Evolutionary conservation across 2,329 filamentous ascomycete genomes (phyloP).

Genomic region (Phyllosticta paracitricarpa): DNA sequence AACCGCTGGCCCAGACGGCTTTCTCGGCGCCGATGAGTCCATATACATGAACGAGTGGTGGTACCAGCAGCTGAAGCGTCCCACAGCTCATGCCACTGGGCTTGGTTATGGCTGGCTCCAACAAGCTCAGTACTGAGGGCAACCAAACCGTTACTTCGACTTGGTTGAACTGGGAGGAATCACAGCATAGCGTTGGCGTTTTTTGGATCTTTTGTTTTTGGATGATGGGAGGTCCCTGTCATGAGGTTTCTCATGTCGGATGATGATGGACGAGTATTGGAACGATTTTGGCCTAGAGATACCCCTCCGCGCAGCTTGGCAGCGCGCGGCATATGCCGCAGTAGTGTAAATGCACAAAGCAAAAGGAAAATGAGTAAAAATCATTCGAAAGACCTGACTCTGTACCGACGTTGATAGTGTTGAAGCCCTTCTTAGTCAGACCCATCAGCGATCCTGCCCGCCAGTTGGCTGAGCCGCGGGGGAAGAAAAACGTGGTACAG

Average conservation of each 20-base stretch:
- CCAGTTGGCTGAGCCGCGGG: not conserved
- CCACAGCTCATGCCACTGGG: slow-evolving; percentile 25
- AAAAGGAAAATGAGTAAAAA: not conserved
- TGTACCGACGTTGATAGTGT: not conserved
- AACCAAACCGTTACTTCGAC: not conserved
- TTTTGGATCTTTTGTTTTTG: slow-evolving; percentile 8
- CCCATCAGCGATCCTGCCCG: not conserved
- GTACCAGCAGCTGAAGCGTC: slow-evolving; percentile 29
- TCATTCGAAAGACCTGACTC: not conserved
- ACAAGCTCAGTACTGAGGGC: slow-evolving; percentile 7
- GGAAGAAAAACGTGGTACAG: not conserved
- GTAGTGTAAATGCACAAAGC: not conserved
- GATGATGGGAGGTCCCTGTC: not conserved
- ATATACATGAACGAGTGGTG: slow-evolving; percentile 31
- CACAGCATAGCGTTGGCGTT: slow-evolving; percentile 24
- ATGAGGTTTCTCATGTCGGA: too few relatives aligned
- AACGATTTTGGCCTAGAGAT: not conserved
- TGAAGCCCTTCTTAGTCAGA: not conserved
- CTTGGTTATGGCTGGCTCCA: slow-evolving; percentile 30
- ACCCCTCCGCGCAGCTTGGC: not conserved
- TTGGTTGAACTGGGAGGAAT: not conserved
- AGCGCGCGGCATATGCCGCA: not conserved
- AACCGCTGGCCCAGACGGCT: slow-evolving; percentile 5
- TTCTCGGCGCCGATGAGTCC: slow-evolving; percentile 31
- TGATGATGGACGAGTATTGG: not conserved